phyloP scores from a whole-genome alignment of 768 basidiomycete genomes.

The Erythrobasidium yunnanense region DNA sequence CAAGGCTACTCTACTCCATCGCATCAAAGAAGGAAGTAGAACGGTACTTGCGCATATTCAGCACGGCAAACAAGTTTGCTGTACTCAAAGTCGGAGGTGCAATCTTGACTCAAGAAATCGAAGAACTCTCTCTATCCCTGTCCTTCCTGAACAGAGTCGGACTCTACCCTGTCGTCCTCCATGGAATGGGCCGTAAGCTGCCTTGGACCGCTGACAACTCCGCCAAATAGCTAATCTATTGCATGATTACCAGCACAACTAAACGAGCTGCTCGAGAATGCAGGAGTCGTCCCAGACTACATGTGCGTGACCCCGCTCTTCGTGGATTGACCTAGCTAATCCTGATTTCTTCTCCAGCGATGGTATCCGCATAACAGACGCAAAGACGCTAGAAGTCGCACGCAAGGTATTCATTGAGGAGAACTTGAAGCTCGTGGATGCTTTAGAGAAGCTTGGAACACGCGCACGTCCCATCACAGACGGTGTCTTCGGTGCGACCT shows the following conservation, averaged over 20 bases:
- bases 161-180: constrained; percentile 91
- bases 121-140: constrained; percentile 85
- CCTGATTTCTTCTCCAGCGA: neutral
- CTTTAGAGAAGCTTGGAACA: constrained; percentile 86
- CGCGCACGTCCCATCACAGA: constrained; percentile 95
- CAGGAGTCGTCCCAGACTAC: constrained; percentile 90
- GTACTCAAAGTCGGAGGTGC: constrained; percentile 98
- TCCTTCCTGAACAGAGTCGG: constrained; percentile 95
- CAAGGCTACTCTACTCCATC: constrained; percentile 87
- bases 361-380: constrained; percentile 92
- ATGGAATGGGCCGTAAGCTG: constrained; percentile 68
- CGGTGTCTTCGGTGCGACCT: constrained; percentile 94
- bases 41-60: constrained; percentile 94
- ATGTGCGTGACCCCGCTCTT: constrained; percentile 38
- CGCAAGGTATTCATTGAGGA: constrained; percentile 94
- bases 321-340: neutral
- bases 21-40: constrained; percentile 96
- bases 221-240: neutral
- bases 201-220: neutral
- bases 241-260: constrained; percentile 42
- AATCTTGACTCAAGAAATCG: constrained; percentile 70
- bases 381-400: constrained; percentile 86
- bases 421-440: constrained; percentile 85
- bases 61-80: constrained; percentile 47
- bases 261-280: constrained; percentile 82